A percentile compares a stretch with the other conserved stretches of the same genome.
Evolutionary conservation across 495 filamentous ascomycete genomes (phyloP).

Genomic region (Xylaria grammica): DNA sequence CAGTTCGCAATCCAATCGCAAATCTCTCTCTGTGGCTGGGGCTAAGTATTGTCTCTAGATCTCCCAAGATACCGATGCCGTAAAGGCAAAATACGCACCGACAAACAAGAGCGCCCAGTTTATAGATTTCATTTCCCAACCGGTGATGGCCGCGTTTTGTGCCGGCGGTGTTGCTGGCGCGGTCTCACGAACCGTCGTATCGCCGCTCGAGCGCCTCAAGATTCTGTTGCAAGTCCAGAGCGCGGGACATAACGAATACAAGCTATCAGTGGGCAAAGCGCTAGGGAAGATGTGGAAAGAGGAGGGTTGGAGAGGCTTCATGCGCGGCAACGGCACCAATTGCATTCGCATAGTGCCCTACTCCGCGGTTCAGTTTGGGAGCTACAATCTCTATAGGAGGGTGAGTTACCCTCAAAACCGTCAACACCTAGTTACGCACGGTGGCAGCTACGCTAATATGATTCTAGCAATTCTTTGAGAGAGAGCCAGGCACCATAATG

Average conservation of each 20-base stretch:
- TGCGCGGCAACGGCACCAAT: constrained; percentile 97
- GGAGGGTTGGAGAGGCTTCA: constrained; percentile 94
- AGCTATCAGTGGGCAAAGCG: constrained; percentile 85
- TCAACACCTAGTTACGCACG: not conserved
- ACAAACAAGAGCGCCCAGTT: constrained; percentile 38
- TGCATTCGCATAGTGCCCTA: constrained; percentile 98
- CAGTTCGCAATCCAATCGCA: not conserved
- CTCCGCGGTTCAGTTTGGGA: constrained; percentile 96
- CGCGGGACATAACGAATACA: constrained; percentile 88
- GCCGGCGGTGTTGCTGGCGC: constrained; percentile 96
- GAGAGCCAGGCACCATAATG: constrained; percentile 69
- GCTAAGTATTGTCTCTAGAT: constrained; percentile 32
- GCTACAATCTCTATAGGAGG: constrained; percentile 95
- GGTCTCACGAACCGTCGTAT: constrained; percentile 96
- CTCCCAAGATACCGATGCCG: constrained; percentile 25
- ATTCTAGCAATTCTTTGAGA: constrained; percentile 71
- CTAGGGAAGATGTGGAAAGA: constrained; percentile 94
- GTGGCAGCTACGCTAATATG: constrained; percentile 17
- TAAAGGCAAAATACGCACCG: constrained; percentile 33
- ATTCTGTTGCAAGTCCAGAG: constrained; percentile 97
- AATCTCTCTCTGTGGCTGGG: constrained; percentile 16
- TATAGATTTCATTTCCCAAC: constrained; percentile 66
- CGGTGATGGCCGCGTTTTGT: constrained; percentile 87
- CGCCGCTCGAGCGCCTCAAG: constrained; percentile 92
- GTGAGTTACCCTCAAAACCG: constrained; percentile 57